Conservation (phyloP, 1,284 basidiomycete genomes). For the Fistulinella cinereoalba region DNA sequence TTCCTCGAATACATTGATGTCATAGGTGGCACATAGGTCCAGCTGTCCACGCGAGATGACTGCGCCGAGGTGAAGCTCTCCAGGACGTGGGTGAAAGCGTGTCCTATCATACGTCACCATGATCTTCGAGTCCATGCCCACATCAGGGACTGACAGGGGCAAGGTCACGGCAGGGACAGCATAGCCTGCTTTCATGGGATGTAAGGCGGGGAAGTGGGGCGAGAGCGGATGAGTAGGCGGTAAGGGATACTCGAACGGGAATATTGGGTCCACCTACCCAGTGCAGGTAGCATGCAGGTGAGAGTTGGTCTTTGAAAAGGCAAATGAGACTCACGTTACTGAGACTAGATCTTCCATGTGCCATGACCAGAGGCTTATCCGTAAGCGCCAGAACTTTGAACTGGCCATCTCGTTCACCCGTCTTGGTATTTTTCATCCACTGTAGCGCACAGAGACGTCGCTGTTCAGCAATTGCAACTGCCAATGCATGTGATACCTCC, state of each 20-base stretch:
- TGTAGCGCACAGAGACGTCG: conserved; percentile 19
- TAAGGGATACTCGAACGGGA: conserved; percentile 24
- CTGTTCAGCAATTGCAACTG: conserved; percentile 28
- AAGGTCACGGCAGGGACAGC: conserved; percentile 1
- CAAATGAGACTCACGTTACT: neutral
- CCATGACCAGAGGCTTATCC: conserved; percentile 7
- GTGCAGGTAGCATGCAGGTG: neutral
- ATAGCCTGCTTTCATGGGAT: conserved; percentile 24
- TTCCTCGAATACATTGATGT: conserved; percentile 42
- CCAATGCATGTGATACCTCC: conserved; percentile 39
- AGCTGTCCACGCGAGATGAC: conserved; percentile 16
- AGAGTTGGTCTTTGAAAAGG: neutral
- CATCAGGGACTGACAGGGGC: neutral
- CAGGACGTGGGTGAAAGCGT: conserved; percentile 43
- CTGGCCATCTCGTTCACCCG: too few relatives aligned
- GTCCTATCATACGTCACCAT: conserved; percentile 11
- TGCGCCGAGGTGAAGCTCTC: conserved; percentile 49
- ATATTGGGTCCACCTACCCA: conserved; percentile 13
- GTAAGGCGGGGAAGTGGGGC: conserved; percentile 11
- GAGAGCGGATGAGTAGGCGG: conserved; percentile 20
- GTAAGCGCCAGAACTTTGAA: conserved; percentile 1
- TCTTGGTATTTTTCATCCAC: conserved; percentile 9
- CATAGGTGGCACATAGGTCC: conserved; percentile 38
- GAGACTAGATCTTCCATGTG: neutral
- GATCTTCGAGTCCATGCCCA: conserved; percentile 2